Base-by-base conservation (phyloP, 176 grass and related monocot species). In the Musa schizocarpa region DNA sequence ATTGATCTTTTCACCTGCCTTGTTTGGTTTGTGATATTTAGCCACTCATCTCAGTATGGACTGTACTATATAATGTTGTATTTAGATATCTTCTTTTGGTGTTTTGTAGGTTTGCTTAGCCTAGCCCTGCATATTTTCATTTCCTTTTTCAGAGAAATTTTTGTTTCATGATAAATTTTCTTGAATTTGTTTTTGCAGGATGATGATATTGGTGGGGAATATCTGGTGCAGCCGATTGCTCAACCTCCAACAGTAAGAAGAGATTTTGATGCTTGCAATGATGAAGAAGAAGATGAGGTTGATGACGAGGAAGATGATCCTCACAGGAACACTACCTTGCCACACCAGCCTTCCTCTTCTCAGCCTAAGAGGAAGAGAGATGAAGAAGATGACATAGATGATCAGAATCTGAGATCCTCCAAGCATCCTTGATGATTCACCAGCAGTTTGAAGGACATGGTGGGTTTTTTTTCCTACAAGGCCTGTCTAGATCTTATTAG, bases 141-240 rank as follows among this genome's bases (percentile, higher is more conserved):
- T 43, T 43, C 34, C 34, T 43, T 43, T 27, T 43, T 43, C 34
- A 43, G 34, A 43, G 4, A 43, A 6, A 43, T 43, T 6, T 43
- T 43, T 6, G 34, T 5, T 43, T 63, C 8, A 23, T 52, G 20
- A 14, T 72, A 12, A 13, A 67, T 20, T 43, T 22, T 55, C 1
- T n/a, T 13, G 20, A 12, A 50, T 14, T 34, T 85, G 16, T 34
- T 27, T 77, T 57, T 48, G 12, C 64, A 97, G 93, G 93, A 97
- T 77, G 93, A 96, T 74, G 87, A 88, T 51, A 86, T 48, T 22
- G 83, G 54, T 14, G 71, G 79, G 9, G 93, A 93, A n/a, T 97
- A 93, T 87, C 77, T 92, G 65, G 85, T 97, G 50, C 93, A 93
- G 52, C 90, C 86, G 5, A 88, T 93, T 10, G 62, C 73, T 7